Base-by-base conservation (phyloP, 2,329 filamentous ascomycete species). In the Dendrostoma leiphaemia region DNA sequence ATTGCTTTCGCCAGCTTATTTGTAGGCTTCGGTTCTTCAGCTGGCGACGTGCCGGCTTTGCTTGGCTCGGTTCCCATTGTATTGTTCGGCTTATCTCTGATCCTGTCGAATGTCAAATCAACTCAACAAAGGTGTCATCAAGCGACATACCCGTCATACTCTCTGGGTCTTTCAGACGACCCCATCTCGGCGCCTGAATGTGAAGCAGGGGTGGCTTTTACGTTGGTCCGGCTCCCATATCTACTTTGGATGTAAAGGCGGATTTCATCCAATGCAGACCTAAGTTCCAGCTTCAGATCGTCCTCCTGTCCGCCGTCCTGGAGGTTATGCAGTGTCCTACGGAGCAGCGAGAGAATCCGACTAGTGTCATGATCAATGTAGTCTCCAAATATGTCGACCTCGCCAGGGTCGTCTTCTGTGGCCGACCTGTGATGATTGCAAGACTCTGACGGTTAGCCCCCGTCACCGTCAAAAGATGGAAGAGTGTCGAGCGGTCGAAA, bases 351-450 rank as follows among this genome's bases (percentile, higher is more conserved):
- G 9, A 54, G 37, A 1, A 51, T 41, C n/a, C 53, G 38, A 10
- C 47, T 51, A 9, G 53, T 54, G 24, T 54, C 53, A 26, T 54
- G 47, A 23, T 54, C 53, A 6, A 54, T 40, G 23, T 54, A 54
- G 10, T 47, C 51, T 21, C 40, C 38, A 17, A 51, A 41, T 5
- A 28, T 24, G 6, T 51, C 48, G 7, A 40, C 48, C 19, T 54
- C 53, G 17, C 29, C 34, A 29, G 32, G 40, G 17, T 51, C 44
- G 10, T 54, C 53, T 29, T 54, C 50, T 26, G 48, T 32, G 12
- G 40, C 48, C 7, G 53, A 40, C 15, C 53, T 54, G 21, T n/a
- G 17, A 34, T n/a, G n/a, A n/a, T n/a, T n/a, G n/a, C n/a, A n/a
- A n/a, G n/a, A n/a, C n/a, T n/a, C n/a, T n/a, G n/a, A n/a, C n/a